Conservation (phyloP, 2,329 filamentous ascomycete species). For the Hymenoscyphus linearis region DNA sequence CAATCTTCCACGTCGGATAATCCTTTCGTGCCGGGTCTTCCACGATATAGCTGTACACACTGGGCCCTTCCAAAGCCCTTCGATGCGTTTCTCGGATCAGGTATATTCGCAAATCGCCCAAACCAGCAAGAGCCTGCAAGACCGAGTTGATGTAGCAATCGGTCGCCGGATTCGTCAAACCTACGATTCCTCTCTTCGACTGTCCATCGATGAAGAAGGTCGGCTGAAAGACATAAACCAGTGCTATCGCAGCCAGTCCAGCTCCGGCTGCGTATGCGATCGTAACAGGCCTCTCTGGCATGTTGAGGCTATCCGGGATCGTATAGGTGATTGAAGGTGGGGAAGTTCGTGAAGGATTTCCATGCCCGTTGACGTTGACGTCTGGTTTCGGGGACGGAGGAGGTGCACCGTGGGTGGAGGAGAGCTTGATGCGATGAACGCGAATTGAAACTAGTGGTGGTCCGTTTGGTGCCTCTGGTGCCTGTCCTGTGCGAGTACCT, state of each 20-base stretch:
- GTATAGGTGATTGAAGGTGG: constrained; percentile 9
- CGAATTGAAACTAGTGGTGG: not conserved
- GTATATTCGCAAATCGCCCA: constrained; percentile 85
- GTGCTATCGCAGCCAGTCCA: constrained; percentile 86
- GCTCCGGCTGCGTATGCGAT: constrained; percentile 93
- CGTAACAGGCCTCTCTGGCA: constrained; percentile 78
- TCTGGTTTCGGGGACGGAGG: not conserved
- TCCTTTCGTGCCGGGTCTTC: constrained; percentile 41
- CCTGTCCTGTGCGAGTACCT: not conserved
- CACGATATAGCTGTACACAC: constrained; percentile 64
- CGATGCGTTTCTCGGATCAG: constrained; percentile 88
- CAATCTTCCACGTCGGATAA: constrained; percentile 54
- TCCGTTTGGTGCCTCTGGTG: too few relatives aligned
- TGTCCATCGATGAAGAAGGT: constrained; percentile 92
- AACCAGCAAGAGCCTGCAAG: constrained; percentile 83
- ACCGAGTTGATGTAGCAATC: constrained; percentile 97
- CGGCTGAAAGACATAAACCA: constrained; percentile 97
- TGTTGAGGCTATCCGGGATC: constrained; percentile 33
- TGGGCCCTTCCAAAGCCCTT: constrained; percentile 70
- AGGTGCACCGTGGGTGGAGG: not conserved
- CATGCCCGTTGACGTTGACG: constrained; percentile 2
- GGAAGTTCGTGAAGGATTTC: constrained; percentile 5
- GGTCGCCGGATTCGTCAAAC: constrained; percentile 85
- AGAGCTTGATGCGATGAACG: too few relatives aligned
- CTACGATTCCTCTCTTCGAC: constrained; percentile 81